A percentile compares a stretch with the other conserved stretches of the same genome.
phyloP scores from a whole-genome alignment of 1,139 yeast species.

The Kurtzmaniella quercitrusa region DNA sequence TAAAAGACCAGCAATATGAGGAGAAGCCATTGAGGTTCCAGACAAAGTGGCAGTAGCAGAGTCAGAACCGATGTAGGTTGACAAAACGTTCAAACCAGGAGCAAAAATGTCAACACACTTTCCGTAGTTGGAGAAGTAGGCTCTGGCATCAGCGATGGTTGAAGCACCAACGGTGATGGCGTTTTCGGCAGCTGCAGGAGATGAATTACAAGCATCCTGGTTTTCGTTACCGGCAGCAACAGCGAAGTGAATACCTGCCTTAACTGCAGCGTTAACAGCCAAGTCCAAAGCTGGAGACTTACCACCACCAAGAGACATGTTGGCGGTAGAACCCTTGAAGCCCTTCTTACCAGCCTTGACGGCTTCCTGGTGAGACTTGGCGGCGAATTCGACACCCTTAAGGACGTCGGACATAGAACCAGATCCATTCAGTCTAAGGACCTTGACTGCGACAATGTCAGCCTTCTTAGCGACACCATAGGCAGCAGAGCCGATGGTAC shows the following conservation, averaged over 20 bases:
- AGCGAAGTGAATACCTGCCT: constrained; percentile 77
- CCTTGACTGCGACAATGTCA: constrained; percentile 72
- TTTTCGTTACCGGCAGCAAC: constrained; percentile 90
- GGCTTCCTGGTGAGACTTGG: constrained; percentile 57
- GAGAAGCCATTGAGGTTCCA: constrained; percentile 99
- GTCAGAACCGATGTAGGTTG: constrained; percentile 85
- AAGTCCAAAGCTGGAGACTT: constrained; percentile 75
- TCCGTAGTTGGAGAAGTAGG: constrained; percentile 80
- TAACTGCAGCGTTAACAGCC: constrained; percentile 82
- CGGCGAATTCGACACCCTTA: constrained; percentile 78
- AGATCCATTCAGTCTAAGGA: constrained; percentile 70
- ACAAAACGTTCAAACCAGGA: constrained; percentile 76
- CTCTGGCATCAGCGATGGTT: constrained; percentile 69
- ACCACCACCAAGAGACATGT: constrained; percentile 90
- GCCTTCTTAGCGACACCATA: constrained; percentile 82
- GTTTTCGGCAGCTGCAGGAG: constrained; percentile 75
- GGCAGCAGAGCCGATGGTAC: constrained; percentile 69
- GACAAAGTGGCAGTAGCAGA: constrained; percentile 85
- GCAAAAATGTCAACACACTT: constrained; percentile 82
- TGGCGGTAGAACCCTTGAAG: constrained; percentile 82
- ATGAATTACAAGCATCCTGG: constrained; percentile 79
- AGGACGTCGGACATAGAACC: constrained; percentile 80
- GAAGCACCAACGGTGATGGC: constrained; percentile 85
- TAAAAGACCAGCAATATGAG: constrained; percentile 89
- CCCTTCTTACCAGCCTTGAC: constrained; percentile 56